Percentiles rank a stretch among this genome's conserved stretches.
These are phyloP conservation scores for Populus tomentosa DNA, from an alignment of 441 rosid species.

Conservation along the genomic window DNA sequence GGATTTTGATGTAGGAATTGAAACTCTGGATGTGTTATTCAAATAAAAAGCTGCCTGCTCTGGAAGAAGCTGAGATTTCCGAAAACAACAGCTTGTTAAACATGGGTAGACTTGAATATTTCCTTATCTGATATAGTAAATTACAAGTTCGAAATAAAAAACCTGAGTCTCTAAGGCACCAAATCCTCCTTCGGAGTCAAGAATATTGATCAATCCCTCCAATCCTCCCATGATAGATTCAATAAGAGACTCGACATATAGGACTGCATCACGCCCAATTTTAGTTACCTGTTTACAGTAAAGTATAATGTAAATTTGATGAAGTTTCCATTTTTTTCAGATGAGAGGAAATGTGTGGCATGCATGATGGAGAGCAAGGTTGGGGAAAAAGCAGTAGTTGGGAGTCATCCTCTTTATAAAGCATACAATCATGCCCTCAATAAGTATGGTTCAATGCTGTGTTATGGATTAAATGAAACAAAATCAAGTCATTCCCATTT, in stretches of 20 bases:
- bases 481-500: neutral
- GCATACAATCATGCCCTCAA: neutral
- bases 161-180: constrained; percentile 99
- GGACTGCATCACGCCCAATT: constrained; percentile 95
- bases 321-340: neutral
- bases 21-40: constrained; percentile 63
- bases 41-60: constrained; percentile 95
- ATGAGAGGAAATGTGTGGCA: too few species aligned
- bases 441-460: neutral
- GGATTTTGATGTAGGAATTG: constrained; percentile 71
- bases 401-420: neutral
- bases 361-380: neutral
- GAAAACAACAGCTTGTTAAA: constrained; percentile 20
- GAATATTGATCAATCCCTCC: constrained; percentile 97
- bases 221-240: constrained; percentile 99
- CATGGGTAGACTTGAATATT: neutral
- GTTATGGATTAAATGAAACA: too few species aligned
- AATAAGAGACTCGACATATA: constrained; percentile 96
- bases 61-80: constrained; percentile 83
- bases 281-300: constrained; percentile 67
- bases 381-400: neutral
- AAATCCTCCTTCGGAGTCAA: constrained; percentile 99
- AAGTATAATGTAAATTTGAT: constrained; percentile 16
- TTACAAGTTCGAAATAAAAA: constrained; percentile 17
- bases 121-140: neutral